A percentile compares a stretch with the other conserved stretches of the same genome.
These are phyloP conservation scores for Ceratocystis lukuohia DNA, from an alignment of 2,329 filamentous ascomycete species.

Conservation along the genomic window DNA sequence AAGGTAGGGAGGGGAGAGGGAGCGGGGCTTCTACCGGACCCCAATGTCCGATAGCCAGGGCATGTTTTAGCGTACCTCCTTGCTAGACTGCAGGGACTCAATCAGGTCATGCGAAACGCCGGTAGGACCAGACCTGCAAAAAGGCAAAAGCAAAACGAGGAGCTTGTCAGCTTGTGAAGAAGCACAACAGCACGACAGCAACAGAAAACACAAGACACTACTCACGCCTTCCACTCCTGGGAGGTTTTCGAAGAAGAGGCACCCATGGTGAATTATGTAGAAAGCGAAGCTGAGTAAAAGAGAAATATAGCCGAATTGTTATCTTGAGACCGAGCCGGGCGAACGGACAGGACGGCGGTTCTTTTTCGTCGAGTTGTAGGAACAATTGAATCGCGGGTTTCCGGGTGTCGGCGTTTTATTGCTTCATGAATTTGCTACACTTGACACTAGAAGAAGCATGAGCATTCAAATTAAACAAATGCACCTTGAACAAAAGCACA, in stretches of 20 bases:
- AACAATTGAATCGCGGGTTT: too few relatives aligned
- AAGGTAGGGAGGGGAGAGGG: not conserved
- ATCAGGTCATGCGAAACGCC: slow-evolving; percentile 67
- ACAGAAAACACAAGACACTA: slow-evolving; percentile 18
- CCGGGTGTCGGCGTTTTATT: too few relatives aligned
- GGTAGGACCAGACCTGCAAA: slow-evolving; percentile 30
- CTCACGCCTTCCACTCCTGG: slow-evolving; percentile 43
- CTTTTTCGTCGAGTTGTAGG: not conserved
- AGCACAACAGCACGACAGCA: not conserved
- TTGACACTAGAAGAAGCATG: too few relatives aligned
- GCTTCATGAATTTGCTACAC: too few relatives aligned
- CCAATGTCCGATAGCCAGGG: not conserved
- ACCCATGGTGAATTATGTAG: slow-evolving; percentile 16
- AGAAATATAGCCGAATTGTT: not conserved
- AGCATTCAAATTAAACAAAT: too few relatives aligned
- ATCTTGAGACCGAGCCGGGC: not conserved
- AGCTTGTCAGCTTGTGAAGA: slow-evolving; percentile 3
- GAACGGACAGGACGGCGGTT: not conserved
- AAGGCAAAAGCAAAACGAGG: not conserved
- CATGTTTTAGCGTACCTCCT: slow-evolving; percentile 52
- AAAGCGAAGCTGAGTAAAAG: not conserved
- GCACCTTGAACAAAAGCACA: not conserved
- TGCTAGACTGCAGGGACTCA: slow-evolving; percentile 68
- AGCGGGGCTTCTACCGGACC: not conserved
- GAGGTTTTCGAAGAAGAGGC: slow-evolving; percentile 20